A percentile compares a stretch with the other conserved stretches of the same genome.
phyloP scores from a whole-genome alignment of 1,284 basidiomycete species.

The Hypsizygus ulmarius region DNA sequence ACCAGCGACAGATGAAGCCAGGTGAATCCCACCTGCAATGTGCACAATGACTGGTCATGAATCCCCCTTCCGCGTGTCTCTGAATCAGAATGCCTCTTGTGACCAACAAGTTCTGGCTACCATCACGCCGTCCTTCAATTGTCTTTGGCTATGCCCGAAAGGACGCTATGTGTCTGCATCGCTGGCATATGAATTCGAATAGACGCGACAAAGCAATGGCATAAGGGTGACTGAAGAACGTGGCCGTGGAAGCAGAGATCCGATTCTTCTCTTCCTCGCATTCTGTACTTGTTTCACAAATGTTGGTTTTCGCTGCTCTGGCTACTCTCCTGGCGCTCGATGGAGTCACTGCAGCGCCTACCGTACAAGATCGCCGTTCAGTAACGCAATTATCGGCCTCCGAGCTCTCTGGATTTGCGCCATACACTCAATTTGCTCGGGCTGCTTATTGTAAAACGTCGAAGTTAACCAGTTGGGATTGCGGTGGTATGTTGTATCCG shows the following conservation, averaged over 20 bases:
- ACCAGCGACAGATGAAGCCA: no score
- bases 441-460: slow-evolving; percentile 40
- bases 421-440: slow-evolving; percentile 43
- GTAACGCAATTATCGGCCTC: slow-evolving; percentile 28
- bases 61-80: background rate
- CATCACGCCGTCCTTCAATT: background rate
- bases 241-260: no score
- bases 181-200: no score
- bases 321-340: slow-evolving; percentile 6
- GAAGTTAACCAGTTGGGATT: slow-evolving; percentile 34
- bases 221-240: no score
- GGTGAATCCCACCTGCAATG: no score
- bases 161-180: no score
- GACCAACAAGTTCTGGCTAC: background rate
- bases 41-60: no score
- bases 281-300: background rate
- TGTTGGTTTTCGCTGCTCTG: slow-evolving; percentile 10
- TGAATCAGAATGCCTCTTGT: background rate
- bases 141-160: no score
- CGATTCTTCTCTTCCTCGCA: background rate
- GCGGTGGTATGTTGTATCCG: slow-evolving; percentile 32
- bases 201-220: no score
- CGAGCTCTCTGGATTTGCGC: slow-evolving; percentile 31
- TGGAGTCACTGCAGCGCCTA: slow-evolving; percentile 1
- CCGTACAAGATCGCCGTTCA: slow-evolving; percentile 11